Conservation (phyloP, 2,329 filamentous ascomycete genomes). For the Diplodia scrobiculata region DNA sequence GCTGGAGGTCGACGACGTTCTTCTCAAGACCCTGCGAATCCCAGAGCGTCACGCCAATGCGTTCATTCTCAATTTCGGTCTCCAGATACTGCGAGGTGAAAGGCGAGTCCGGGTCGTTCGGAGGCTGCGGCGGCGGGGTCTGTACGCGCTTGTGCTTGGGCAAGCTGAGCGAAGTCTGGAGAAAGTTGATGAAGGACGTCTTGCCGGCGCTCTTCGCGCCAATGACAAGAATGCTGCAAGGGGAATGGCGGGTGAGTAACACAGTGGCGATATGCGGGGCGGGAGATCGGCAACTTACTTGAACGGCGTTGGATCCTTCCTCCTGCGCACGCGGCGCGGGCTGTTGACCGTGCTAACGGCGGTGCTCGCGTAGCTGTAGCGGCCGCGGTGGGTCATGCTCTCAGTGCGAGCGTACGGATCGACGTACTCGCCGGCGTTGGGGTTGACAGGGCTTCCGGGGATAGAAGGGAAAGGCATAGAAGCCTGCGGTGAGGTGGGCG, state of each 20-base stretch:
- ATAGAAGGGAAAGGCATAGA: constrained; percentile 22
- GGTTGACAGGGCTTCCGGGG: constrained; percentile 36
- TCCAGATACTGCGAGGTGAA: constrained; percentile 91
- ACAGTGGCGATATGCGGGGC: neutral
- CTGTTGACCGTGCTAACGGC: constrained; percentile 89
- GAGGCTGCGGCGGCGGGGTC: constrained; percentile 47
- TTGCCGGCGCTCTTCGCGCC: constrained; percentile 88
- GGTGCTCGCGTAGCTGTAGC: constrained; percentile 94
- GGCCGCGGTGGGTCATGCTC: constrained; percentile 95
- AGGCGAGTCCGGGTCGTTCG: constrained; percentile 53
- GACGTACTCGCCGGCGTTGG: constrained; percentile 54
- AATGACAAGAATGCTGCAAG: constrained; percentile 77
- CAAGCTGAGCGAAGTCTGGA: constrained; percentile 80
- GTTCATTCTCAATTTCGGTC: constrained; percentile 89
- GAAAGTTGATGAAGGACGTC: constrained; percentile 94
- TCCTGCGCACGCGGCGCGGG: constrained; percentile 83
- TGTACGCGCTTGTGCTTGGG: constrained; percentile 73
- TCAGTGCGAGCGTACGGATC: constrained; percentile 82
- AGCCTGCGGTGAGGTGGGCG: constrained; percentile 47
- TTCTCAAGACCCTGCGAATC: constrained; percentile 95
- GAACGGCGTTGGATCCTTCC: constrained; percentile 97
- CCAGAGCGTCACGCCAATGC: constrained; percentile 91
- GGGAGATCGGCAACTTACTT: constrained; percentile 68
- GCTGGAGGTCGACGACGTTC: constrained; percentile 89
- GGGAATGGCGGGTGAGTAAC: constrained; percentile 30